A percentile compares a stretch with the other conserved stretches of the same genome.
Evolutionary conservation across 2,329 filamentous ascomycete species (phyloP).

Genomic region (Cadophora gregata): DNA sequence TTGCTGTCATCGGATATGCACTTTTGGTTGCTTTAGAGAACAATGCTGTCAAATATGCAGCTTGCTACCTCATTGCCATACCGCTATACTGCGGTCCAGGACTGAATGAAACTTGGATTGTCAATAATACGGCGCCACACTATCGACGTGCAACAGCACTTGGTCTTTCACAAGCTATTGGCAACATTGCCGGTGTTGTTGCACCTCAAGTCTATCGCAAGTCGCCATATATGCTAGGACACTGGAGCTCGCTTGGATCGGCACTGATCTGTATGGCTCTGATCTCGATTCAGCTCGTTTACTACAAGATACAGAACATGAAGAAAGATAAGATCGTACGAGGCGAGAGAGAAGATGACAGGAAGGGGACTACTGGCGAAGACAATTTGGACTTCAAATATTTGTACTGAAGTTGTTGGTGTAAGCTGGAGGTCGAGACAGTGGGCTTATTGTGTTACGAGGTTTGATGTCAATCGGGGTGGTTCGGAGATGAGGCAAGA

Average conservation of each 20-base stretch:
- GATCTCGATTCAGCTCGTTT: slow-evolving; percentile 6
- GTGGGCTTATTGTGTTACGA: background rate
- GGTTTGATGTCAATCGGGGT: background rate
- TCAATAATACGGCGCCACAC: slow-evolving; percentile 13
- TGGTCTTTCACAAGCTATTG: slow-evolving; percentile 15
- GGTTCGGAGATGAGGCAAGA: too few species aligned
- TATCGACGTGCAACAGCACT: slow-evolving; percentile 19
- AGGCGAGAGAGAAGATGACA: slow-evolving; percentile 1
- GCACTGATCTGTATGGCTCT: slow-evolving; percentile 17
- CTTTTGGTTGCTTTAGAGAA: slow-evolving; percentile 7
- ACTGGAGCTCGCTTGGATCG: slow-evolving; percentile 12
- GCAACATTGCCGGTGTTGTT: slow-evolving; percentile 18
- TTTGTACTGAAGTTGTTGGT: background rate
- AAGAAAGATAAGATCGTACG: slow-evolving; percentile 1
- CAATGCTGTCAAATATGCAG: slow-evolving; percentile 12
- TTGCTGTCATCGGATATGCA: slow-evolving; percentile 13
- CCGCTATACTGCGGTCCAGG: slow-evolving; percentile 12
- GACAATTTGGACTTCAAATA: slow-evolving; percentile 1
- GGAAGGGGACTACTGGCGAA: background rate
- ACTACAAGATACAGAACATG: slow-evolving; percentile 5
- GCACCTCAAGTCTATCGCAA: slow-evolving; percentile 15
- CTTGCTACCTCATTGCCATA: slow-evolving; percentile 16
- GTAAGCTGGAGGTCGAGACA: background rate
- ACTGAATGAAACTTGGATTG: slow-evolving; percentile 18
- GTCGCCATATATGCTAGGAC: slow-evolving; percentile 9